A percentile compares a stretch with the other conserved stretches of the same genome.
These are phyloP conservation scores for Hymenoscyphus salicellus DNA, from an alignment of 2,329 filamentous ascomycete species.

Conservation along the genomic window DNA sequence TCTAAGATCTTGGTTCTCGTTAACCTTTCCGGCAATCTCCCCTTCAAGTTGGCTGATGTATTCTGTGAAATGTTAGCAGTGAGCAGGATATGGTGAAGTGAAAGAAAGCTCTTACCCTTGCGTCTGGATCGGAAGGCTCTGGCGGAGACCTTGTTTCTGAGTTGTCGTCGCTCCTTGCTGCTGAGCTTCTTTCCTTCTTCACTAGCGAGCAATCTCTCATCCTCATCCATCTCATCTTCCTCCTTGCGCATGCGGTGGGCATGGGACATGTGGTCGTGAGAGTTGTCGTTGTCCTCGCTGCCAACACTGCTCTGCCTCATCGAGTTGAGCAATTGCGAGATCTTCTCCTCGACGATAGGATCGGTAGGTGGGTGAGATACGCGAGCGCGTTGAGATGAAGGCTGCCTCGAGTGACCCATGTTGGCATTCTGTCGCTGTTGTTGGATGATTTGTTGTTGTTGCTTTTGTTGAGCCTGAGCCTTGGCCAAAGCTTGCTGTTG, in stretches of 20 bases:
- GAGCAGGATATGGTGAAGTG: conserved; percentile 7
- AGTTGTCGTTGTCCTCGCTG: conserved; percentile 50
- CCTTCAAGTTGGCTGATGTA: conserved; percentile 93
- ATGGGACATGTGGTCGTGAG: conserved; percentile 53
- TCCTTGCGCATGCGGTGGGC: conserved; percentile 80
- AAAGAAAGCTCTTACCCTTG: conserved; percentile 76
- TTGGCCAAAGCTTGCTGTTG: conserved; percentile 78
- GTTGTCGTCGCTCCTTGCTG: conserved; percentile 92
- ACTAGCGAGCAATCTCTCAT: conserved; percentile 88
- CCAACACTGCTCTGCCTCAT: conserved; percentile 70
- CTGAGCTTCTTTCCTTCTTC: conserved; percentile 99
- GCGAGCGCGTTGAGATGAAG: conserved; percentile 34
- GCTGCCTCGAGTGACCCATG: conserved; percentile 45
- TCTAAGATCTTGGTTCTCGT: conserved; percentile 78
- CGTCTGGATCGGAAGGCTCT: conserved; percentile 95
- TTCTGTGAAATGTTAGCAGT: conserved; percentile 65
- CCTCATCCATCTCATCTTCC: conserved; percentile 98
- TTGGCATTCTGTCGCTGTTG: conserved; percentile 48
- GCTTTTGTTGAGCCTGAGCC: conserved; percentile 66
- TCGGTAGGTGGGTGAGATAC: conserved; percentile 47
- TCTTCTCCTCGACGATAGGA: conserved; percentile 83
- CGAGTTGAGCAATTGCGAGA: conserved; percentile 85
- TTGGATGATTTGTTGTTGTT: conserved; percentile 59
- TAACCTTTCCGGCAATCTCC: conserved; percentile 79
- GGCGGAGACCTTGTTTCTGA: conserved; percentile 98